Evolutionary conservation across 768 basidiomycete species (phyloP).

Genomic region (Atractiella rhizophila): DNA sequence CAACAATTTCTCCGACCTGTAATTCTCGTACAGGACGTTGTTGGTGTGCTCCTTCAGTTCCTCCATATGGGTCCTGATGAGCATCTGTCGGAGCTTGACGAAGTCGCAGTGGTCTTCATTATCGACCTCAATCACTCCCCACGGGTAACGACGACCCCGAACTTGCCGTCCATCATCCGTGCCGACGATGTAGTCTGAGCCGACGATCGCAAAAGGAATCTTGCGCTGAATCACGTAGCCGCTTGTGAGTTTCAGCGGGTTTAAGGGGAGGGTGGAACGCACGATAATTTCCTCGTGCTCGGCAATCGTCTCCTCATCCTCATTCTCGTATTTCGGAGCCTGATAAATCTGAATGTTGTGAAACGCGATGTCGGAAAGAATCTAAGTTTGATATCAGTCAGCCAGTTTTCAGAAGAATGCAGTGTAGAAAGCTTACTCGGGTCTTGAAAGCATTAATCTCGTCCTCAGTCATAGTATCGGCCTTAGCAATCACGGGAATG

Average conservation of each 20-base stretch:
- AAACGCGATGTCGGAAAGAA: conserved; percentile 63
- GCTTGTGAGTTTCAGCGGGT: neutral
- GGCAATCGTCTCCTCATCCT: conserved; percentile 91
- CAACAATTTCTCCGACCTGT: conserved; percentile 82
- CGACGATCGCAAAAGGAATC: conserved; percentile 95
- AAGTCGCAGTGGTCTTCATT: conserved; percentile 99
- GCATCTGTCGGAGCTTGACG: conserved; percentile 97
- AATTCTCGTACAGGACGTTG: conserved; percentile 87
- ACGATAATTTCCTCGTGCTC: conserved; percentile 78
- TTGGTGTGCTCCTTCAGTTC: conserved; percentile 94
- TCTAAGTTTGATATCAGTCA: conserved; percentile 1
- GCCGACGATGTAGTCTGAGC: conserved; percentile 57
- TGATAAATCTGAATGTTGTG: conserved; percentile 97
- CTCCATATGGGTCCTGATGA: conserved; percentile 97
- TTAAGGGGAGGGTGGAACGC: conserved; percentile 6
- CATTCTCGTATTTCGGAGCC: conserved; percentile 88
- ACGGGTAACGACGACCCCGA: conserved; percentile 85
- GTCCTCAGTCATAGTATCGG: conserved; percentile 90
- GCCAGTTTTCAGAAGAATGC: too few species aligned
- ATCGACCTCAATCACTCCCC: conserved; percentile 98
- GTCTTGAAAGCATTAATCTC: conserved; percentile 82
- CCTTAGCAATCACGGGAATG: conserved; percentile 94
- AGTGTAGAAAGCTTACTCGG: conserved; percentile 31
- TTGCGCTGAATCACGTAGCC: conserved; percentile 33
- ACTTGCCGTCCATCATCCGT: conserved; percentile 74